phyloP scores from a whole-genome alignment of 495 filamentous ascomycete genomes.

The Usnea hakonensis region DNA sequence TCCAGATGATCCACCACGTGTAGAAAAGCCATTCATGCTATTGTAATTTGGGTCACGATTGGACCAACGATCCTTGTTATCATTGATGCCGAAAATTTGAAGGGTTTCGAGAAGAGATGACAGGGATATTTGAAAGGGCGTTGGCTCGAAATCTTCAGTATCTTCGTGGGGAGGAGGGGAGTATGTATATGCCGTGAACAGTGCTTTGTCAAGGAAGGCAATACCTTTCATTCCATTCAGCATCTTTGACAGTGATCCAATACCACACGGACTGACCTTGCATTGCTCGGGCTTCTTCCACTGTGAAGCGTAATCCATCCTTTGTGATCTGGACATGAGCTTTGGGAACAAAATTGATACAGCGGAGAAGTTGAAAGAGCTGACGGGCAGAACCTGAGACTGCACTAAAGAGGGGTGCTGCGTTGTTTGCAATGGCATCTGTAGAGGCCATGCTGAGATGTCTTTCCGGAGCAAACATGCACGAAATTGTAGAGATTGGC shows the following conservation, averaged over 20 bases:
- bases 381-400: conserved; percentile 81
- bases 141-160: conserved; percentile 32
- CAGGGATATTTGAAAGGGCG: conserved; percentile 75
- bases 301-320: conserved; percentile 77
- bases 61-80: conserved; percentile 46
- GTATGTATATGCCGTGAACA: conserved; percentile 80
- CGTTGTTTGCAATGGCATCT: conserved; percentile 20
- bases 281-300: conserved; percentile 76
- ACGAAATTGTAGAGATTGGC: not conserved
- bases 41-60: conserved; percentile 47
- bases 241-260: not conserved
- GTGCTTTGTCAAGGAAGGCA: conserved; percentile 71
- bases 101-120: conserved; percentile 85
- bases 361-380: conserved; percentile 81
- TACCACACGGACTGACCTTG: conserved; percentile 51
- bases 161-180: conserved; percentile 38
- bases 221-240: conserved; percentile 44
- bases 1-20: conserved; percentile 35
- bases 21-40: conserved; percentile 43
- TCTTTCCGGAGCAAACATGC: not conserved
- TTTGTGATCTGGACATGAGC: conserved; percentile 75
- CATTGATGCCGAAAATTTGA: conserved; percentile 81
- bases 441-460: conserved; percentile 13
- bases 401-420: conserved; percentile 63
- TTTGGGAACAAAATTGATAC: conserved; percentile 72